These are phyloP conservation scores for Abelmoschus esculentus DNA, from an alignment of 345 rosid species.

Conservation along the genomic window DNA sequence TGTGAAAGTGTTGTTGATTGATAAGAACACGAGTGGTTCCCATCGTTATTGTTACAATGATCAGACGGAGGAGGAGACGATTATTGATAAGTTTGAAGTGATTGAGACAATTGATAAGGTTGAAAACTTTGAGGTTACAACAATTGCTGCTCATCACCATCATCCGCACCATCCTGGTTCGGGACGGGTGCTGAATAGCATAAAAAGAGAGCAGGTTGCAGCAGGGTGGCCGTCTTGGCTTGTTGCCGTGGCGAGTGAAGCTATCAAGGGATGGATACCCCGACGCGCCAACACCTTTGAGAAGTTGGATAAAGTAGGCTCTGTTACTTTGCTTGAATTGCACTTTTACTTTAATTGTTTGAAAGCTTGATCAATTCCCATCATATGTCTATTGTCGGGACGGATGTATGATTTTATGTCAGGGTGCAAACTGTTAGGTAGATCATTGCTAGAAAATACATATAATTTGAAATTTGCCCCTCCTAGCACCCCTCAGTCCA, in stretches of 20 bases:
- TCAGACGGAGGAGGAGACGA: constrained; percentile 35
- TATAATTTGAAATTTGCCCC: background rate
- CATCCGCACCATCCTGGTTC: constrained; percentile 28
- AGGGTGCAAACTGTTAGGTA: too few relatives aligned
- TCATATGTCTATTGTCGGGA: background rate
- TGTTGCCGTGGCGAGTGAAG: constrained; percentile 66
- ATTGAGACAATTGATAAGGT: constrained; percentile 24
- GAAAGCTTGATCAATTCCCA: background rate
- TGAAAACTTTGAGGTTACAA: constrained; percentile 26
- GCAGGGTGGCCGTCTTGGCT: constrained; percentile 99
- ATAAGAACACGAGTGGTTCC: constrained; percentile 44
- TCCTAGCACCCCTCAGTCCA: background rate
- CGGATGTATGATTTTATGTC: background rate
- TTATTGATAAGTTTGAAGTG: constrained; percentile 4
- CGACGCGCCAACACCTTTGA: constrained; percentile 57
- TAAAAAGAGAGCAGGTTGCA: constrained; percentile 49
- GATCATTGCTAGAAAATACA: too few relatives aligned
- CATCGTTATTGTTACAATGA: constrained; percentile 40
- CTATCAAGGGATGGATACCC: constrained; percentile 81
- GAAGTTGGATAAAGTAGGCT: constrained; percentile 70
- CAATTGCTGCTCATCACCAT: constrained; percentile 17
- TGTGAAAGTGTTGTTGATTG: constrained; percentile 44
- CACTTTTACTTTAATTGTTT: background rate
- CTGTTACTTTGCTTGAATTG: constrained; percentile 14
- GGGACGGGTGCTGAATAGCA: constrained; percentile 34